Base-by-base conservation (phyloP, 257 asterid species). In the Nicotiana tomentosiformis region DNA sequence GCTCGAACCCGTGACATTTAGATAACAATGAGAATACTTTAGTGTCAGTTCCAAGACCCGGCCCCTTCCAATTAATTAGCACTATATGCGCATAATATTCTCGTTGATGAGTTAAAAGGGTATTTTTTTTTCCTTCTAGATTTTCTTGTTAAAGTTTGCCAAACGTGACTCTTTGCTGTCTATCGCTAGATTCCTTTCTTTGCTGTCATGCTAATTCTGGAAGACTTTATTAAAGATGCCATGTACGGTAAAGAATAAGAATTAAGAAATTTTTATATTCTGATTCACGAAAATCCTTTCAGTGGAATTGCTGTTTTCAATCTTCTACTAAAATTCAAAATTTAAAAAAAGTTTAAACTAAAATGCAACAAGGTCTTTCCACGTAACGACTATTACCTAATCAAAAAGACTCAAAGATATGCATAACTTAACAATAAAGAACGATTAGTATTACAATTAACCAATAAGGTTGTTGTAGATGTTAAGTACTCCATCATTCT, bases 221-320 rank as follows among this genome's bases (percentile, higher is more conserved):
- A 49, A 49, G 43, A 76, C 16, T 14, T 74, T 51, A 16, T 26
- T 49, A 76, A 26, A 76, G 80, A 76, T 76, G n/a, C 29, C 23
- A 51, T 76, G 80, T 76, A 76, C 80, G 80, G 79, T 76, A 51
- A 43, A 74, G 64, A 49, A 26, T 51, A 51, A 76, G 80, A 35
- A 76, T 51, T 74, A 49, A 74, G 23, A 74, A 74, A 72, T 14
- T 7, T 46, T 4, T 1, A 26, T 74, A 30, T 74, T 74, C 60
- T 51, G 26, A 74, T 74, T 51, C 16, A 26, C 29, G 57, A 29
- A 26, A 29, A 26, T 76, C 64, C 46, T 15, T 26, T 51, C 2
- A 7, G 17, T 76, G 46, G 64, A 76, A 76, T 51, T 15, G 9
- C 80, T 4, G 26, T 70, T 29, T 51, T 14, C 14, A 23, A 72